These are phyloP conservation scores for Millerozyma miso DNA, from an alignment of 805 yeast species.

Conservation along the genomic window DNA sequence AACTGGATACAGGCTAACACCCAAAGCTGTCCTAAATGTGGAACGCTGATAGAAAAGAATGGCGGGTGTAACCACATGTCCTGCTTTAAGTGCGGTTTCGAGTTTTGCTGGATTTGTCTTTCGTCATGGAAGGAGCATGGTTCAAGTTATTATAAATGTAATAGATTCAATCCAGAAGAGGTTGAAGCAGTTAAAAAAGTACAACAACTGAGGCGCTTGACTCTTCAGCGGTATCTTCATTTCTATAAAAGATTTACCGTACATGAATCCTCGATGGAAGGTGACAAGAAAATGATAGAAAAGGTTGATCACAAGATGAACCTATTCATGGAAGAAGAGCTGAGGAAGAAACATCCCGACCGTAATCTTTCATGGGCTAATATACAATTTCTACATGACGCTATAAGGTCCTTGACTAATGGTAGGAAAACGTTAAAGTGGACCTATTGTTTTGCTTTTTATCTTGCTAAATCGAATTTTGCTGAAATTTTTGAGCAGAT, in stretches of 20 bases:
- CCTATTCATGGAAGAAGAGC: conserved; percentile 56
- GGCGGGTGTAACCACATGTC: conserved; percentile 98
- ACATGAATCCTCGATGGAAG: conserved; percentile 71
- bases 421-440: conserved; percentile 82
- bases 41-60: conserved; percentile 76
- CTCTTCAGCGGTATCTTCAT: conserved; percentile 64
- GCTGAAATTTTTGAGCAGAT: conserved; percentile 66
- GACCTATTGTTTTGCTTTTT: conserved; percentile 82
- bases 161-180: conserved; percentile 40
- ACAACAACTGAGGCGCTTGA: conserved; percentile 41
- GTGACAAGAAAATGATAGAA: conserved; percentile 63
- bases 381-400: conserved; percentile 75
- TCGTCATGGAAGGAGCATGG: conserved; percentile 74
- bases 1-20: conserved; percentile 87
- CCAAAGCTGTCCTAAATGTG: conserved; percentile 81
- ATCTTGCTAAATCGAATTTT: conserved; percentile 50
- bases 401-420: conserved; percentile 57
- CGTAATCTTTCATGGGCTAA: conserved; percentile 69
- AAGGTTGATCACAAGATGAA: conserved; percentile 62
- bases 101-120: conserved; percentile 93
- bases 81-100: conserved; percentile 69
- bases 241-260: conserved; percentile 69
- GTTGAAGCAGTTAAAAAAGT: conserved; percentile 38
- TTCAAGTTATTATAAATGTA: conserved; percentile 62
- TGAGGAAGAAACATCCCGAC: conserved; percentile 22